phyloP scores from a whole-genome alignment of 768 basidiomycete genomes.

The Suillus variegatus region DNA sequence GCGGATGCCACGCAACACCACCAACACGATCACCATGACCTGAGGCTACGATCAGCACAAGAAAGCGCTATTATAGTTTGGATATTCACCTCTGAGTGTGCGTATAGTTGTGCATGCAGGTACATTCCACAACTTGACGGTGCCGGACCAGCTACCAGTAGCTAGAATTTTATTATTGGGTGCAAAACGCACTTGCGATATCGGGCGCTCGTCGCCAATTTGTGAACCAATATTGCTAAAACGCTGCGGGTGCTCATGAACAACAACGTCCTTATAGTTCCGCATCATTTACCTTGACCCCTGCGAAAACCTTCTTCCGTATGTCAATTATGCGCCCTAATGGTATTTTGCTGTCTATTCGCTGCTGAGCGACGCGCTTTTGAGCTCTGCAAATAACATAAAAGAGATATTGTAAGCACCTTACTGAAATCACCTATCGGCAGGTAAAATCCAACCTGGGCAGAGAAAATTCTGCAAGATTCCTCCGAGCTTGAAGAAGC shows the following conservation, averaged over 20 bases:
- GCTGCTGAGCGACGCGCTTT: constrained; percentile 90
- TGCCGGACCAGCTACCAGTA: constrained; percentile 96
- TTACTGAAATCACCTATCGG: constrained; percentile 55
- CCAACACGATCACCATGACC: constrained; percentile 91
- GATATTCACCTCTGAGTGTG: constrained; percentile 64
- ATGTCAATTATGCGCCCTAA: constrained; percentile 89
- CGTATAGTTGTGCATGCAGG: constrained; percentile 83
- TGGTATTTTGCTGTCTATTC: constrained; percentile 84
- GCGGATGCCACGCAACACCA: constrained; percentile 97
- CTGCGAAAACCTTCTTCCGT: constrained; percentile 84
- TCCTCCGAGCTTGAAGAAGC: constrained; percentile 80
- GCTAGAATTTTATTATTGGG: constrained; percentile 88
- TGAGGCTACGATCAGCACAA: constrained; percentile 30
- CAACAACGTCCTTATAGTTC: not conserved
- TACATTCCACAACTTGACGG: constrained; percentile 93
- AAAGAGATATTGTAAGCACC: constrained; percentile 72
- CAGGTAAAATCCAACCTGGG: constrained; percentile 84
- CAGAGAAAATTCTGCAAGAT: constrained; percentile 91
- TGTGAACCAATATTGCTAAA: constrained; percentile 94
- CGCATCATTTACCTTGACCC: constrained; percentile 72
- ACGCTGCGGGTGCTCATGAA: constrained; percentile 49
- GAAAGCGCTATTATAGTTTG: not conserved
- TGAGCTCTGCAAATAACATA: constrained; percentile 78
- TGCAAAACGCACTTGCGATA: constrained; percentile 92
- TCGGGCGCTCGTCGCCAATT: constrained; percentile 94